A percentile compares a stretch with the other conserved stretches of the same genome.
Evolutionary conservation across 2,329 filamentous ascomycete genomes (phyloP).

Genomic region (Didymella exigua): DNA sequence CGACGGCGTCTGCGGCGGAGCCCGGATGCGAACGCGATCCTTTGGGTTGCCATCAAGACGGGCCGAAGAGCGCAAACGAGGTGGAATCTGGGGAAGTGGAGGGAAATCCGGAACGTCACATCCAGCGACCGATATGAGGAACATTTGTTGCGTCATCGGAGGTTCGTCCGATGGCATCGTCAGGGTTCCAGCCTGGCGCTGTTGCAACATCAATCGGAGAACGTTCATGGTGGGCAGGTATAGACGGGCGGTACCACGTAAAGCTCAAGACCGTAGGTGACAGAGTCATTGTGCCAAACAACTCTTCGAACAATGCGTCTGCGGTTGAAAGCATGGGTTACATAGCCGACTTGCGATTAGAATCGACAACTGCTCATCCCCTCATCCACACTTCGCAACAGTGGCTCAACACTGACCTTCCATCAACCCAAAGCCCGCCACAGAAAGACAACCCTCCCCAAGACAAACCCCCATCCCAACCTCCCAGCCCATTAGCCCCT

Average conservation of each 20-base stretch:
- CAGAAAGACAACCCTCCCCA: not conserved
- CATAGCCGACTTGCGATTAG: not conserved
- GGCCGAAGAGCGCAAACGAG: not conserved
- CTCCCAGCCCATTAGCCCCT: not conserved
- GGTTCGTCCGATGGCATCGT: not conserved
- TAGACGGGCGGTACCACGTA: not conserved
- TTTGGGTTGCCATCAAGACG: not conserved
- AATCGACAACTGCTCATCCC: not conserved
- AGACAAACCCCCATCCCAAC: not conserved
- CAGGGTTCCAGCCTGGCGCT: not conserved
- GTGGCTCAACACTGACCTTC: too few relatives aligned
- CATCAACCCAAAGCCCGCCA: too few relatives aligned
- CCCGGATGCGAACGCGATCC: not conserved
- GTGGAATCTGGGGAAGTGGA: constrained; percentile 3
- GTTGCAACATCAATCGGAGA: not conserved
- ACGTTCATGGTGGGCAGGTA: not conserved
- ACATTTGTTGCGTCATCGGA: constrained; percentile 1
- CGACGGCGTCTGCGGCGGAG: not conserved
- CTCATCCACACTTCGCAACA: not conserved
- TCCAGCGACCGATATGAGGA: not conserved
- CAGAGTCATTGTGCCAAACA: not conserved
- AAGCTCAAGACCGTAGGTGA: not conserved
- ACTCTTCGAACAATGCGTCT: not conserved
- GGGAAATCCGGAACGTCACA: not conserved
- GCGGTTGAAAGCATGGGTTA: not conserved